Conservation (phyloP, 768 basidiomycete genomes). For the Collybiopsis luxurians region DNA sequence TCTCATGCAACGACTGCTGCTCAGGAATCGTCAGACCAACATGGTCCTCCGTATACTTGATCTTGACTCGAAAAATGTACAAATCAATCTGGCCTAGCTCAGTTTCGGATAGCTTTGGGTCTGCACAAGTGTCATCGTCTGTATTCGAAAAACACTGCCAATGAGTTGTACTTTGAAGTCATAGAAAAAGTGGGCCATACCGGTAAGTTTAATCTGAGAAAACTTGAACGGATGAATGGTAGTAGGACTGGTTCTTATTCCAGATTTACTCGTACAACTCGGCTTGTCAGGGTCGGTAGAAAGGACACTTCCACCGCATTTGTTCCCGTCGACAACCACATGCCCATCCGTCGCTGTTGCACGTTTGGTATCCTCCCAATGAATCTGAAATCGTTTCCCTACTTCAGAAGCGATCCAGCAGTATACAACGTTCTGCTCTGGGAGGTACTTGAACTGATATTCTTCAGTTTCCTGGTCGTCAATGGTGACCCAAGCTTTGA, state of each 20-base stretch:
- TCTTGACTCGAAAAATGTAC: background rate
- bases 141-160: too few relatives aligned
- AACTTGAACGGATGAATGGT: background rate
- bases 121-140: background rate
- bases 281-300: background rate
- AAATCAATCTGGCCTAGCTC: background rate
- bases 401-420: background rate
- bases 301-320: constrained; percentile 1
- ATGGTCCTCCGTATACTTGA: background rate
- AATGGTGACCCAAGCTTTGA: background rate
- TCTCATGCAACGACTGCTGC: background rate
- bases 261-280: background rate
- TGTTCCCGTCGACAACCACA: background rate
- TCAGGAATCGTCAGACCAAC: background rate
- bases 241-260: background rate
- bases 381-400: background rate
- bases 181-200: too few relatives aligned
- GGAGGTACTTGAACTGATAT: background rate
- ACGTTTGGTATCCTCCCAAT: background rate
- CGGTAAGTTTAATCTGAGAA: background rate
- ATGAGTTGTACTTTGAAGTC: too few relatives aligned
- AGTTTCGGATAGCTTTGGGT: background rate
- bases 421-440: background rate
- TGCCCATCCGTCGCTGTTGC: background rate
- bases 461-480: background rate